These are phyloP conservation scores for Meyerozyma sp. DNA, from an alignment of 1,139 yeast genomes.

Conservation along the genomic window DNA sequence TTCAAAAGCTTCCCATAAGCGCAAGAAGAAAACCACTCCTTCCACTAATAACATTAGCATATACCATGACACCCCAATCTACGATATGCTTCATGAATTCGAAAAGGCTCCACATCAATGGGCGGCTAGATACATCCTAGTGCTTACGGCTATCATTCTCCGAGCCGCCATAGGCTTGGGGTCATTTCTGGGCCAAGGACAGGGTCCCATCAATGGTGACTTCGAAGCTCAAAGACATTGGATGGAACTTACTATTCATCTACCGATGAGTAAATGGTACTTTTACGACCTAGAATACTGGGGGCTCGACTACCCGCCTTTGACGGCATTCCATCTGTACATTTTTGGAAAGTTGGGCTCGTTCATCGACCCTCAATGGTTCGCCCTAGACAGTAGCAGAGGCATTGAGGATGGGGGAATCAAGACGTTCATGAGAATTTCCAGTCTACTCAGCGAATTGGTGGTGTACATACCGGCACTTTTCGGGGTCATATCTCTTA, in stretches of 20 bases:
- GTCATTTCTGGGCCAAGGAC: constrained; percentile 66
- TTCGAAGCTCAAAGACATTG: constrained; percentile 98
- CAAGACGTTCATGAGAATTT: constrained; percentile 78
- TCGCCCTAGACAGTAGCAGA: constrained; percentile 63
- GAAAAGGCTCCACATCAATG: constrained; percentile 76
- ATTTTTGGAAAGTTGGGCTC: constrained; percentile 69
- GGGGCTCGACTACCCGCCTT: constrained; percentile 97
- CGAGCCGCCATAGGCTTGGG: constrained; percentile 89
- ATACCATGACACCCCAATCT: constrained; percentile 28
- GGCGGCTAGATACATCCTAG: constrained; percentile 77
- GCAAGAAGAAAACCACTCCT: not conserved
- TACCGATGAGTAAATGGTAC: constrained; percentile 81
- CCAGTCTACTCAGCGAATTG: constrained; percentile 73
- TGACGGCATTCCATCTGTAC: constrained; percentile 92
- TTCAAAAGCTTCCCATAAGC: not conserved
- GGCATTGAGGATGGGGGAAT: constrained; percentile 66
- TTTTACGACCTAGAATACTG: constrained; percentile 85
- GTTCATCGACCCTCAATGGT: constrained; percentile 65
- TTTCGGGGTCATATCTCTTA: constrained; percentile 59
- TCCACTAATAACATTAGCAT: constrained; percentile 6
- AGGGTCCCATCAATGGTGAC: constrained; percentile 85
- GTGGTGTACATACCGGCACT: constrained; percentile 77
- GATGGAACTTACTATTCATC: constrained; percentile 82
- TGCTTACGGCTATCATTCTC: constrained; percentile 69
- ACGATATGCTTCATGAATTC: constrained; percentile 35